Base-by-base conservation (phyloP, 306 rosid species). In the Vicia villosa region DNA sequence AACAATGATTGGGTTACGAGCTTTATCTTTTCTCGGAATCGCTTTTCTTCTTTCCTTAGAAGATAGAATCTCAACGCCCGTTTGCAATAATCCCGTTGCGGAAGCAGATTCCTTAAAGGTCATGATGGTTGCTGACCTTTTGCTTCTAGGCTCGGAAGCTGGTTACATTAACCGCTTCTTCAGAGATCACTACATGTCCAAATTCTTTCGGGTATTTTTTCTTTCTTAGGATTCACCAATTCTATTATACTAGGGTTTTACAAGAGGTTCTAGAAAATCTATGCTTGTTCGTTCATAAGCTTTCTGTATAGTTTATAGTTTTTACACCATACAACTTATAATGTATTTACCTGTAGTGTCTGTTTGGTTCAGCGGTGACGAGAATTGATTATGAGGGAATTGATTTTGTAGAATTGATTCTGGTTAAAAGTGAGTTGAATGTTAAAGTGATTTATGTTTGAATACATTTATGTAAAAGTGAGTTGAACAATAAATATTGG, bases 61-160 rank as follows among this genome's bases (percentile, higher is more conserved):
- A 45, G 83, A 86, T 14, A 78, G 84, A 87, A 72, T 80, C 13
- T 86, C 95, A 32, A 70, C 79, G 5, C 95, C 95, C 21, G 16
- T 81, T 43, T 88, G 95, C 87, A 61, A 75, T 1, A 50, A 67
- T 59, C 51, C 40, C 47, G 16, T 55, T 73, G 41, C 15, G 5
- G 63, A 70, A 68, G 77, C 83, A 0, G 82, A 80, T 20, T 79
- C 78, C 63, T 73, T 88, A 65, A 88, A 80, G 52, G 95, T 88
- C 52, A 88, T 88, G 86, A 10, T 86, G 58, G 89, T 86, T 62
- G 83, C 89, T 66, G 72, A 88, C 68, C 80, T 88, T n/a, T 91
- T 86, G 24, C 84, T 88, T 12, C 36, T 66, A 36, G 88, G 88
- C n/a, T 66, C 87, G 45, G 87, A 78, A 5, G 50, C 87, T 68